Base-by-base conservation (phyloP, 495 filamentous ascomycete species). In the Hyaloscypha variabilis region DNA sequence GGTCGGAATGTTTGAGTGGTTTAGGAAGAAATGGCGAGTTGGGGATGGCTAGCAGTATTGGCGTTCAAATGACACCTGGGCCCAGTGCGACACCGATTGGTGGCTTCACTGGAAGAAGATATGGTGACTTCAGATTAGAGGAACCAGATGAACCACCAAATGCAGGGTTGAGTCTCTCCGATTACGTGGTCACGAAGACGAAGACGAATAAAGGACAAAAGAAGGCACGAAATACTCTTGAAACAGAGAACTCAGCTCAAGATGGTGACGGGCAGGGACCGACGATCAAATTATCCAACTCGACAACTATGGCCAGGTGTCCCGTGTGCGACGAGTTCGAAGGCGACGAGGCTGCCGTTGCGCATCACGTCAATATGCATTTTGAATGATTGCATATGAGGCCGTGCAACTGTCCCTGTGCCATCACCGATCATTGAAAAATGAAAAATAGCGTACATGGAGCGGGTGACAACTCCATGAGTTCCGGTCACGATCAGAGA, bases 281-380 rank as follows among this genome's bases (percentile, higher is more conserved):
- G n/a, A 3, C 29, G 13, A 19, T 14, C 6, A 10, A 3, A 2
- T 55, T 11, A n/a, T 24, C 25, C 6, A 6, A 51, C 6, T 11
- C 58, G 6, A 28, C 29, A 1, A 62, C 70, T 58, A 75, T 72
- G 5, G 72, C 72, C 8, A 78, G 69, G 6, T 90, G 87, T 71
- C 87, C 86, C 0, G 83, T 90, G 0, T 90, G 87, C 71, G 79
- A 76, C 14, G 71, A 70, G 10, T 90, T 88, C 71, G 78, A 83
- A 68, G 86, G 87, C 24, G 86, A 88, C 67, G 85, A 82, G 58
- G 74, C 71, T 2, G 86, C 86, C 10, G 82, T 89, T 51, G 76
- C 79, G 17, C 79, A 86, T 65, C 87, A 90, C 68, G 84, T 88
- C 36, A 80, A 83, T 36, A 65, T 64, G 19, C 86, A 89, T 68